Evolutionary conservation across 2,329 filamentous ascomycete species (phyloP).

Genomic region (Pseudogymnoascus sp.): DNA sequence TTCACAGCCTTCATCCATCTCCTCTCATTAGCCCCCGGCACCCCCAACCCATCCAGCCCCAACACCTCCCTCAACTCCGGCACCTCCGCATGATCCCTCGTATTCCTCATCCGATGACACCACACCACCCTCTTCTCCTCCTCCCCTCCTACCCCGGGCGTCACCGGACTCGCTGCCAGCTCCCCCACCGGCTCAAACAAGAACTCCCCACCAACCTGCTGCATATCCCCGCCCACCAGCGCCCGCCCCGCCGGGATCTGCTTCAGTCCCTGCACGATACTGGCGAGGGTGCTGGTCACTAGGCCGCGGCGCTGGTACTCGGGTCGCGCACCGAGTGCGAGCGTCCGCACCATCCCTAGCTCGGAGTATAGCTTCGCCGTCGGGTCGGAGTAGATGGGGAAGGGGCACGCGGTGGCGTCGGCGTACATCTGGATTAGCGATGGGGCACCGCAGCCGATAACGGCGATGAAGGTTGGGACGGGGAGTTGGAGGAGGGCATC

Average conservation of each 20-base stretch:
- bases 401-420: slow-evolving; percentile 40
- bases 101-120: slow-evolving; percentile 77
- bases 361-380: slow-evolving; percentile 44
- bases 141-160: neutral
- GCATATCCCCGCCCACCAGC: slow-evolving; percentile 43
- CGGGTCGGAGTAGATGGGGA: slow-evolving; percentile 51
- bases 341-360: slow-evolving; percentile 45
- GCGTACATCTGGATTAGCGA: slow-evolving; percentile 48
- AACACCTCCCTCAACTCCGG: slow-evolving; percentile 57
- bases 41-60: slow-evolving; percentile 42
- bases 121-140: slow-evolving; percentile 58
- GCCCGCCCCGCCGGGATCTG: slow-evolving; percentile 33
- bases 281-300: slow-evolving; percentile 30
- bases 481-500: slow-evolving; percentile 26
- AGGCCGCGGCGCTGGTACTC: slow-evolving; percentile 41
- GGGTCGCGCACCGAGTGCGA: slow-evolving; percentile 39
- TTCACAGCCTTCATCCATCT: slow-evolving; percentile 41
- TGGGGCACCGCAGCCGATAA: slow-evolving; percentile 50
- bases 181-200: slow-evolving; percentile 28
- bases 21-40: slow-evolving; percentile 34
- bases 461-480: slow-evolving; percentile 33
- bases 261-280: slow-evolving; percentile 39
- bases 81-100: slow-evolving; percentile 69
- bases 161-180: slow-evolving; percentile 16
- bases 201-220: slow-evolving; percentile 42